phyloP scores from a whole-genome alignment of 352 stramenopile species.

The Phytopythium helicoides region DNA sequence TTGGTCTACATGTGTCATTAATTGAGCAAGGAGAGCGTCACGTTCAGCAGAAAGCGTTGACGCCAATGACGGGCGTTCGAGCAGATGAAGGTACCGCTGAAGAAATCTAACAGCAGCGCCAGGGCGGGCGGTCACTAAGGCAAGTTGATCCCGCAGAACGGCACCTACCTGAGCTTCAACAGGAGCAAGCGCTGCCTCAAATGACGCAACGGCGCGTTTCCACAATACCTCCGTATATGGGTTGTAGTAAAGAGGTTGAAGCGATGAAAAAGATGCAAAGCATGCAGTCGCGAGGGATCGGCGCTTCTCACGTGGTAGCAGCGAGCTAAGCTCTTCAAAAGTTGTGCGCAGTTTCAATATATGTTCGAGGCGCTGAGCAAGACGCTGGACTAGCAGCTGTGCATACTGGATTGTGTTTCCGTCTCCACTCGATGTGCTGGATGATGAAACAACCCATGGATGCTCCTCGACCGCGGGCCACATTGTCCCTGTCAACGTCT shows the following conservation, averaged over 20 bases:
- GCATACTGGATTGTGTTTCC: slow-evolving; percentile 32
- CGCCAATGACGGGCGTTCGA: slow-evolving; percentile 75
- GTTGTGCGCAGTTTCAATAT: slow-evolving; percentile 82
- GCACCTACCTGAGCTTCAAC: slow-evolving; percentile 82
- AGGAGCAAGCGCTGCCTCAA: slow-evolving; percentile 75
- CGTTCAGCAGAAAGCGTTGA: slow-evolving; percentile 77
- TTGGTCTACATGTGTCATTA: slow-evolving; percentile 85
- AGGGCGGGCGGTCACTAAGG: slow-evolving; percentile 50
- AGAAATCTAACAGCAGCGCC: slow-evolving; percentile 77
- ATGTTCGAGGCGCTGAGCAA: slow-evolving; percentile 75
- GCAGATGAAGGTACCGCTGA: slow-evolving; percentile 82
- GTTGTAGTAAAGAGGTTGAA: slow-evolving; percentile 88
- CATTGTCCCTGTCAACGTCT: slow-evolving; percentile 74
- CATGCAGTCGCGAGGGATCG: slow-evolving; percentile 40
- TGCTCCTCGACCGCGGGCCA: slow-evolving; percentile 85
- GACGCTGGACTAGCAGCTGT: slow-evolving; percentile 25
- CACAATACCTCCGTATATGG: slow-evolving; percentile 88
- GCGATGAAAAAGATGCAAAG: slow-evolving; percentile 65
- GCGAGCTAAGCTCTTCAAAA: slow-evolving; percentile 82
- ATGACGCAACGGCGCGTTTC: slow-evolving; percentile 66
- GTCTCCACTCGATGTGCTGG: slow-evolving; percentile 12
- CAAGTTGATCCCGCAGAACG: slow-evolving; percentile 78
- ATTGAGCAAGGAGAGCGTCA: slow-evolving; percentile 84
- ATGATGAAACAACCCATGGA: slow-evolving; percentile 38
- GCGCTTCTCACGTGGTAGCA: slow-evolving; percentile 47